phyloP scores from a whole-genome alignment of 805 yeast species.

The Starmerella roubikii region DNA sequence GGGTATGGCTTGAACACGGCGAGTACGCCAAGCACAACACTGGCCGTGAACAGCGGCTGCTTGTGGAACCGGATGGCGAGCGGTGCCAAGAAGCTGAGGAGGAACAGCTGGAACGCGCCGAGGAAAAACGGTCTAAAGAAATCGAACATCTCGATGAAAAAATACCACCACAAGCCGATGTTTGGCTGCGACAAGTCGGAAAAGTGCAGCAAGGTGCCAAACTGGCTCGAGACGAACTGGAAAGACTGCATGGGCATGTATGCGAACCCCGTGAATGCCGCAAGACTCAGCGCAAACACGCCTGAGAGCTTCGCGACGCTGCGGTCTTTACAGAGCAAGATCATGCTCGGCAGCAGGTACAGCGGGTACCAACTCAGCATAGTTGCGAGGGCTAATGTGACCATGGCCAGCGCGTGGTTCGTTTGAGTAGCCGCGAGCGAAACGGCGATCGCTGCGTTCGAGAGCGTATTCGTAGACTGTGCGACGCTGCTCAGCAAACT shows the following conservation, averaged over 20 bases:
- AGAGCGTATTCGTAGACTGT: slow-evolving; percentile 50
- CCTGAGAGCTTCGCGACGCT: slow-evolving; percentile 8
- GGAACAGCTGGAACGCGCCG: slow-evolving; percentile 68
- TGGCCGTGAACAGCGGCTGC: slow-evolving; percentile 47
- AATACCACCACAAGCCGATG: slow-evolving; percentile 97
- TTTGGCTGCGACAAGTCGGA: slow-evolving; percentile 65
- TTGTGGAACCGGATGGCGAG: slow-evolving; percentile 49
- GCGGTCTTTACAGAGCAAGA: slow-evolving; percentile 20
- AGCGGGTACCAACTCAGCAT: slow-evolving; percentile 52
- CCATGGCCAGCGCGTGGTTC: slow-evolving; percentile 34
- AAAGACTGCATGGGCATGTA: slow-evolving; percentile 23
- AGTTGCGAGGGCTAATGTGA: slow-evolving; percentile 46
- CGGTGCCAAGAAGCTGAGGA: slow-evolving; percentile 56
- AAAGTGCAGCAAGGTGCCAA: slow-evolving; percentile 40
- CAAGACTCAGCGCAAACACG: slow-evolving; percentile 13
- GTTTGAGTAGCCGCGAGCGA: slow-evolving; percentile 34
- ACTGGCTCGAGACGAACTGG: slow-evolving; percentile 39
- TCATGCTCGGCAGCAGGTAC: slow-evolving; percentile 46
- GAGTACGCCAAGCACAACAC: slow-evolving; percentile 38
- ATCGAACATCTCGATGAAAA: slow-evolving; percentile 89
- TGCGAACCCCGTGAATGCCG: slow-evolving; percentile 18
- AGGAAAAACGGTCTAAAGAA: slow-evolving; percentile 73
- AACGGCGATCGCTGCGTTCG: slow-evolving; percentile 42
- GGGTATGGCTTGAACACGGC: slow-evolving; percentile 75
- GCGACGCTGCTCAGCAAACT: slow-evolving; percentile 54